Evolutionary conservation across 1,284 basidiomycete genomes (phyloP).

Genomic region (Butyriboletus appendiculatus): DNA sequence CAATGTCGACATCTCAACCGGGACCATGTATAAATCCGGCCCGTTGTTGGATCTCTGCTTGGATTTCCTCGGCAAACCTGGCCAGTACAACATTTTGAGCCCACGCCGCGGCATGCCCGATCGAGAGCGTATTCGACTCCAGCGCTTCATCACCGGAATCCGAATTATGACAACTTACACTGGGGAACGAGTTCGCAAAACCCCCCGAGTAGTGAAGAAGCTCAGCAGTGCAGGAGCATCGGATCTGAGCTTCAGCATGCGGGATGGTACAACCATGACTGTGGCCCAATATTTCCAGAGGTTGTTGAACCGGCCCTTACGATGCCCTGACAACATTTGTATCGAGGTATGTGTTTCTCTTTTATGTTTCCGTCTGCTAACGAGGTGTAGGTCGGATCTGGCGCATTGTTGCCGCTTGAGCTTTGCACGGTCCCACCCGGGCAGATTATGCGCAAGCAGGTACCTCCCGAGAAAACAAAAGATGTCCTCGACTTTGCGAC

Average conservation of each 20-base stretch:
- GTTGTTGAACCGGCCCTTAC: constrained; percentile 50
- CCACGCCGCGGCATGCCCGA: constrained; percentile 52
- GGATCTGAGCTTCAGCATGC: constrained; percentile 52
- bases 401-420: constrained; percentile 69
- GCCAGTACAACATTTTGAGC: constrained; percentile 43
- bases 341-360: constrained; percentile 50
- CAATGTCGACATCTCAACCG: constrained; percentile 79
- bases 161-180: constrained; percentile 48
- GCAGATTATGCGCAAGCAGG: constrained; percentile 73
- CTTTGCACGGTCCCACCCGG: constrained; percentile 63
- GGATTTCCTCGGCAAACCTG: constrained; percentile 48
- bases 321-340: constrained; percentile 60
- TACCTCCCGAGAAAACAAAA: constrained; percentile 66
- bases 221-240: constrained; percentile 52
- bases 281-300: constrained; percentile 63
- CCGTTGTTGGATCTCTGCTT: constrained; percentile 54
- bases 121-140: constrained; percentile 57
- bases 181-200: constrained; percentile 38
- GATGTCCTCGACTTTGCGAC: constrained; percentile 73
- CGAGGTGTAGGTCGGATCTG: constrained; percentile 55
- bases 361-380: not conserved
- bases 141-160: constrained; percentile 62
- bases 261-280: constrained; percentile 52
- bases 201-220: constrained; percentile 55
- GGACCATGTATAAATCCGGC: constrained; percentile 68